Conservation (phyloP, 108 stramenopile species). For the Discostella stelligeroides region DNA sequence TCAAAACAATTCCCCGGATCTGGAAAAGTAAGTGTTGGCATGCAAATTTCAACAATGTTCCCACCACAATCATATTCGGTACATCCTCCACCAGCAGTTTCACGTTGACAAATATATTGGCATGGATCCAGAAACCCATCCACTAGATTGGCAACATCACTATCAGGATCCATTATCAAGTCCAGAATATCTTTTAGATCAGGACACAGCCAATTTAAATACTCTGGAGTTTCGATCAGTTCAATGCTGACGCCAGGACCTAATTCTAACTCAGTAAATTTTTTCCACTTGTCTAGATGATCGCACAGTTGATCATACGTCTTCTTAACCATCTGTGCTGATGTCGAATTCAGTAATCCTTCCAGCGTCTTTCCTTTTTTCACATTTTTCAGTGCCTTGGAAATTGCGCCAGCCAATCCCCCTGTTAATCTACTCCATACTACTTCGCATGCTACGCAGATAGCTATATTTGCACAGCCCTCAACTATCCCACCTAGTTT, state of each 20-base stretch:
- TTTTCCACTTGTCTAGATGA: not conserved
- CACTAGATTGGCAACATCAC: too few relatives aligned
- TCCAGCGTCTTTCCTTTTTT: too few relatives aligned
- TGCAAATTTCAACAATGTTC: conserved; percentile 3
- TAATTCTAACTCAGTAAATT: not conserved
- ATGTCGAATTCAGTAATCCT: not conserved
- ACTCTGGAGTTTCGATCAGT: not conserved
- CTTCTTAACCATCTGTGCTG: not conserved
- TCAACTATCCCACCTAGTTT: conserved; percentile 9
- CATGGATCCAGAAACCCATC: too few relatives aligned
- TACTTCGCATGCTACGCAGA: conserved; percentile 14
- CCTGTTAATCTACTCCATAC: conserved; percentile 9
- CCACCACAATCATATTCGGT: conserved; percentile 19
- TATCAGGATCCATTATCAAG: too few relatives aligned
- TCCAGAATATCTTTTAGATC: not conserved
- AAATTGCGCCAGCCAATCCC: too few relatives aligned
- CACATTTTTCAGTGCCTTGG: too few relatives aligned
- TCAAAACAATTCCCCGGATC: conserved; percentile 22
- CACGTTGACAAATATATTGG: conserved; percentile 20
- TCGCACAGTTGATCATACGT: not conserved
- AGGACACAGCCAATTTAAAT: not conserved
- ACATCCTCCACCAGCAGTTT: conserved; percentile 16
- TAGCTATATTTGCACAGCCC: conserved; percentile 12
- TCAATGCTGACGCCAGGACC: not conserved
- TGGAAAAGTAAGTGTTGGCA: conserved; percentile 23